Evolutionary conservation across 192 early-diverging fungal species (phyloP).

Genomic region (Backusella macrospora): DNA sequence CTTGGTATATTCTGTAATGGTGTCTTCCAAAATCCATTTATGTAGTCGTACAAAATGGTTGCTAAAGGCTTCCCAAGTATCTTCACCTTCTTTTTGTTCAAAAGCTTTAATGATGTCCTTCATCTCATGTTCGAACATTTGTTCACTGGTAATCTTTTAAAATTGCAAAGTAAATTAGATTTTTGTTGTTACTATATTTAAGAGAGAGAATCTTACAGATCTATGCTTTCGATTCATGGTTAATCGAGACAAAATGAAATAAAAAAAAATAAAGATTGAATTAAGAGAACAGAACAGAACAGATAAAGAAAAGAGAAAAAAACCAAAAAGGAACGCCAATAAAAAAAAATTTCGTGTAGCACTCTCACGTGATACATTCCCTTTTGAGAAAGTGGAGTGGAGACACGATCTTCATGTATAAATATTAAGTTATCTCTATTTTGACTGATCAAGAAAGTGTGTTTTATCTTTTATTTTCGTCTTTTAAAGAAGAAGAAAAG

Average conservation of each 20-base stretch:
- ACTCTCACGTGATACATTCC: not conserved
- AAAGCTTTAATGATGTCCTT: not conserved
- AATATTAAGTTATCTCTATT: no score
- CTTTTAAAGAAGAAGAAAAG: no score
- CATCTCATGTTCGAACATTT: not conserved
- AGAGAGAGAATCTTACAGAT: not conserved
- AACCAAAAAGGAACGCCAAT: not conserved
- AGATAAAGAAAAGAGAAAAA: not conserved
- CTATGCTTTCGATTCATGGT: not conserved
- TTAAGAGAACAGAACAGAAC: not conserved
- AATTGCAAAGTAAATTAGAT: not conserved
- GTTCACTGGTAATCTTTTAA: constrained; percentile 1
- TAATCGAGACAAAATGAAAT: not conserved
- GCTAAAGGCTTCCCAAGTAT: not conserved
- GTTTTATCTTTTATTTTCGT: no score
- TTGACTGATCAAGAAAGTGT: no score
- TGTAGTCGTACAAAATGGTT: not conserved
- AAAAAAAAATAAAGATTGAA: not conserved
- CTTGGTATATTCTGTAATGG: not conserved
- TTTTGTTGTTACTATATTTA: not conserved
- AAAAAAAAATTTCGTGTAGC: not conserved
- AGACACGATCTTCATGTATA: no score
- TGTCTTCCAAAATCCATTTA: not conserved
- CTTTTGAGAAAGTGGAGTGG: not conserved
- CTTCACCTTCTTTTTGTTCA: not conserved